These are phyloP conservation scores for Microascus cirrosus DNA, from an alignment of 2,329 filamentous ascomycete species.

Conservation along the genomic window DNA sequence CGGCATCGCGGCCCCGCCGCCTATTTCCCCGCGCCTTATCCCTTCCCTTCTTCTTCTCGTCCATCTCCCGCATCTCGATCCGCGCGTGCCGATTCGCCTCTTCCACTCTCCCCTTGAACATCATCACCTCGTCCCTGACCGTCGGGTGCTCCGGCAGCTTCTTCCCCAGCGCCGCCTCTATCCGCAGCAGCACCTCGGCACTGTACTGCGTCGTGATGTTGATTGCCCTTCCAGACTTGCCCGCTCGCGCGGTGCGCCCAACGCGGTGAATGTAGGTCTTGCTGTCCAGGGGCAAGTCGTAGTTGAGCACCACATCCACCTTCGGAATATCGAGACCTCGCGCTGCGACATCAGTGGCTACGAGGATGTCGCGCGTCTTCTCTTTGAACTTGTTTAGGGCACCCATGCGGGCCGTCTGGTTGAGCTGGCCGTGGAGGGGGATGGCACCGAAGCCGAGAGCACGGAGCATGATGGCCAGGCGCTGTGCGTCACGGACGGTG, in stretches of 20 bases:
- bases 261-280: conserved; percentile 91
- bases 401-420: conserved; percentile 74
- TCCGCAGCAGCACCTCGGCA: conserved; percentile 66
- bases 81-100: conserved; percentile 75
- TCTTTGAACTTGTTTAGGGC: conserved; percentile 84
- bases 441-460: conserved; percentile 82
- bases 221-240: conserved; percentile 72
- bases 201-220: conserved; percentile 83
- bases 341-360: conserved; percentile 89
- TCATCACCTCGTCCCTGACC: conserved; percentile 75
- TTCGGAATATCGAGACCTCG: conserved; percentile 86
- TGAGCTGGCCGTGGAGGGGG: conserved; percentile 84
- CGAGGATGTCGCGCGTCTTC: conserved; percentile 71
- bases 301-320: conserved; percentile 83
- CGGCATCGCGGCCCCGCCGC: conserved; percentile 26
- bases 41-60: conserved; percentile 53
- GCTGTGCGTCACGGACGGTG: conserved; percentile 84
- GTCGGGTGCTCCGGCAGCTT: conserved; percentile 59
- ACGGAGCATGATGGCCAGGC: conserved; percentile 72
- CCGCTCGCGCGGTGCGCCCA: conserved; percentile 77
- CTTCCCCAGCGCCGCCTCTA: conserved; percentile 72
- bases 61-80: conserved; percentile 68
- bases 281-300: conserved; percentile 70
- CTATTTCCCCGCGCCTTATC: conserved; percentile 32
- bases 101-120: conserved; percentile 65